Conservation (phyloP, 1,139 yeast species). For the Saccharomycopsis phalli region DNA sequence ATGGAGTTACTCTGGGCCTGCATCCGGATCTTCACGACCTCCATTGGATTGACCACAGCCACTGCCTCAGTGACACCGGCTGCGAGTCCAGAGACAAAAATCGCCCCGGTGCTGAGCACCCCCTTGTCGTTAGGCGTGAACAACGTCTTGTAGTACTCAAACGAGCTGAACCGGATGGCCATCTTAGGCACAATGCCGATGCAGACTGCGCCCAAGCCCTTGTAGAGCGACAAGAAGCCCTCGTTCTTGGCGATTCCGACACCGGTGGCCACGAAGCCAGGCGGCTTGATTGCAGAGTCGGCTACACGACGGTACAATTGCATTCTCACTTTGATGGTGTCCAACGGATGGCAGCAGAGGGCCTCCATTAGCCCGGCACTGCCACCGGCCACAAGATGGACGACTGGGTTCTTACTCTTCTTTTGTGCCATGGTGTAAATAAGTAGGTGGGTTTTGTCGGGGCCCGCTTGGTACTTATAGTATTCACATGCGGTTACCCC, state of each 20-base stretch:
- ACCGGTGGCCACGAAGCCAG: slow-evolving; percentile 84
- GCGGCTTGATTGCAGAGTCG: slow-evolving; percentile 50
- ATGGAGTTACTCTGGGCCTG: slow-evolving; percentile 93
- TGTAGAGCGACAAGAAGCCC: slow-evolving; percentile 78
- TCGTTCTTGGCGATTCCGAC: slow-evolving; percentile 68
- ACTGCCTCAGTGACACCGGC: slow-evolving; percentile 98
- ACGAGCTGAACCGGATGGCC: slow-evolving; percentile 94
- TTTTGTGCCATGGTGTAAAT: slow-evolving; percentile 17
- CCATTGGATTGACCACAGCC: slow-evolving; percentile 91
- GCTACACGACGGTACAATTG: slow-evolving; percentile 62
- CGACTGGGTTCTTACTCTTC: slow-evolving; percentile 39
- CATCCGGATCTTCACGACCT: slow-evolving; percentile 89
- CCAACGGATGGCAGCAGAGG: slow-evolving; percentile 89
- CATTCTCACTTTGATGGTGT: slow-evolving; percentile 95
- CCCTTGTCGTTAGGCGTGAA: slow-evolving; percentile 52
- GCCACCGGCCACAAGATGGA: slow-evolving; percentile 91
- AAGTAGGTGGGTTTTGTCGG: background rate
- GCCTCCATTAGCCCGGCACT: slow-evolving; percentile 97
- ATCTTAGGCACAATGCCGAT: slow-evolving; percentile 97
- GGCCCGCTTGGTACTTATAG: background rate
- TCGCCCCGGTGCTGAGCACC: slow-evolving; percentile 55
- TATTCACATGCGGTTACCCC: background rate
- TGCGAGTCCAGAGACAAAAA: slow-evolving; percentile 90
- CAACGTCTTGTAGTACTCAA: slow-evolving; percentile 74
- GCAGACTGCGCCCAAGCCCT: slow-evolving; percentile 94